phyloP scores from a whole-genome alignment of 352 stramenopile genomes.

The Peronospora destructor region DNA sequence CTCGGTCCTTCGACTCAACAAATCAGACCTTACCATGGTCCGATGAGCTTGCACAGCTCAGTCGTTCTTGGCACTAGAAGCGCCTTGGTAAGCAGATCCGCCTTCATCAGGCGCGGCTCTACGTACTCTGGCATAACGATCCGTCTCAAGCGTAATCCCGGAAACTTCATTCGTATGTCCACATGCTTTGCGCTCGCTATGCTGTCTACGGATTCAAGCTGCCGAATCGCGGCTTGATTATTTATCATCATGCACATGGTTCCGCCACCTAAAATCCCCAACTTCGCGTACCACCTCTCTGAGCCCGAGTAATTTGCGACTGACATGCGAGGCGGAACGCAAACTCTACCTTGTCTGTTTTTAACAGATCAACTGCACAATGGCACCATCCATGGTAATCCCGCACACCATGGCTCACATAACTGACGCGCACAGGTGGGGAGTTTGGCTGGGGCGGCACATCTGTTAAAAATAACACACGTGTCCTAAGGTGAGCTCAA shows the following conservation, averaged over 20 bases:
- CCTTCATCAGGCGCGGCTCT: background rate
- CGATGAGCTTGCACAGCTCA: background rate
- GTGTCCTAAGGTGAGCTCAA: no score
- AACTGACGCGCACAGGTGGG: no score
- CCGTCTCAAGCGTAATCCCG: background rate
- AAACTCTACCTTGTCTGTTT: constrained; percentile 1
- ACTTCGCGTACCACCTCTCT: background rate
- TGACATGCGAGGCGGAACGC: constrained; percentile 4
- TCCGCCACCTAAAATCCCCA: background rate
- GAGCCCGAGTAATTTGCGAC: background rate
- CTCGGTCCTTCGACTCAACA: no score
- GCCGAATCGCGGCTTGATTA: background rate
- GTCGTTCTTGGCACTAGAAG: background rate
- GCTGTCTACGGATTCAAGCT: background rate
- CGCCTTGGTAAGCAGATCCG: background rate
- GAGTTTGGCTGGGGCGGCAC: no score
- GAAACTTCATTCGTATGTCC: background rate
- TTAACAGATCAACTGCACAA: no score
- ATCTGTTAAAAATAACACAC: no score
- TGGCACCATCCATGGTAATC: no score
- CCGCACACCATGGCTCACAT: no score
- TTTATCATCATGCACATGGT: background rate
- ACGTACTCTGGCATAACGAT: background rate
- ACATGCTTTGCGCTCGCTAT: background rate
- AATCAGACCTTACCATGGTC: no score